phyloP scores from a whole-genome alignment of 1,284 basidiomycete genomes.

The Ceratobasidium sp. region DNA sequence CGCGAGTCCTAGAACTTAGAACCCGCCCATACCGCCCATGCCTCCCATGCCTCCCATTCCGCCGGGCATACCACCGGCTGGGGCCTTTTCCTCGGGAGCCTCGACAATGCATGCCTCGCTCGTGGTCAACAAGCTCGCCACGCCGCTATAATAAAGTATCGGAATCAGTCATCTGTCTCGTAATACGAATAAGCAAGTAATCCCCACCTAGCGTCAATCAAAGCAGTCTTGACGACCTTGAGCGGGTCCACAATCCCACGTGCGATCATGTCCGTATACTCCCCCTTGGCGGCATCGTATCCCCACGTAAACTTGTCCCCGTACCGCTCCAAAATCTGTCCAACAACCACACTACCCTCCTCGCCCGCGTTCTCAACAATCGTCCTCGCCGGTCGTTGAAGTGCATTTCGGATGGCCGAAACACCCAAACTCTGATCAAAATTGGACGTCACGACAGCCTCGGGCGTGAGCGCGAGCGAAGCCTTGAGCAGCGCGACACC shows the following conservation, averaged over 20 bases:
- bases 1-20: neutral
- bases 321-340: constrained; percentile 77
- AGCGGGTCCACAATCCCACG: constrained; percentile 93
- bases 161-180: constrained; percentile 39
- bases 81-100: constrained; percentile 81
- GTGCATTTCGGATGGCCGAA: constrained; percentile 87
- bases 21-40: constrained; percentile 56
- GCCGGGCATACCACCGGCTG: constrained; percentile 54
- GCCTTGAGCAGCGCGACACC: constrained; percentile 93
- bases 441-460: constrained; percentile 80
- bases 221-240: constrained; percentile 89
- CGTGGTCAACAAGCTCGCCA: constrained; percentile 90
- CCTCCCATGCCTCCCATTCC: constrained; percentile 65
- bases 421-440: constrained; percentile 99
- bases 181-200: neutral
- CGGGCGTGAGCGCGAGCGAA: constrained; percentile 75
- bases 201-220: constrained; percentile 70
- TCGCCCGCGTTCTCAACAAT: constrained; percentile 97
- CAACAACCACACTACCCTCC: constrained; percentile 93
- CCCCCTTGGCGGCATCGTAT: constrained; percentile 90
- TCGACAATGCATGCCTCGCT: constrained; percentile 94
- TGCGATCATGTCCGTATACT: constrained; percentile 95
- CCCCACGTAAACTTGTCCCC: constrained; percentile 85
- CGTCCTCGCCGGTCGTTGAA: constrained; percentile 84
- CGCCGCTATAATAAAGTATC: constrained; percentile 59